These are phyloP conservation scores for Candida coquimbonensis DNA, from an alignment of 805 yeast genomes.

Conservation along the genomic window DNA sequence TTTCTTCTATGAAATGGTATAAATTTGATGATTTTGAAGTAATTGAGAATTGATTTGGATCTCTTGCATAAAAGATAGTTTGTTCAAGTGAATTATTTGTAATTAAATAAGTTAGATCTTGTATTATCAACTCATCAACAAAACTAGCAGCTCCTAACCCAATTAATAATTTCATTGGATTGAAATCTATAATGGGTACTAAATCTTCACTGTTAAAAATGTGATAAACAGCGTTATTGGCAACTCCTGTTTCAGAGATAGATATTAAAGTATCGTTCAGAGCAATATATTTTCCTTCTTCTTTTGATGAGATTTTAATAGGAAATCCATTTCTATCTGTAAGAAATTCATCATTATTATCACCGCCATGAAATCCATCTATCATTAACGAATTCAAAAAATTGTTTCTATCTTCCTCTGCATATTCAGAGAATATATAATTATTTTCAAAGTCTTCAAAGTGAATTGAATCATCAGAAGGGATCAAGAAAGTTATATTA, in stretches of 20 bases:
- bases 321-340: slow-evolving; percentile 23
- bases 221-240: slow-evolving; percentile 45
- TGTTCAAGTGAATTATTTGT: slow-evolving; percentile 44
- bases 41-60: slow-evolving; percentile 22
- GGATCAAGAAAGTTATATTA: slow-evolving; percentile 39
- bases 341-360: slow-evolving; percentile 8
- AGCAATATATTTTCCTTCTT: slow-evolving; percentile 28
- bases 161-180: slow-evolving; percentile 49
- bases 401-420: slow-evolving; percentile 22
- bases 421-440: slow-evolving; percentile 32
- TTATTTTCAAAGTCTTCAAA: slow-evolving; percentile 37
- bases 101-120: slow-evolving; percentile 48
- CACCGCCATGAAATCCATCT: slow-evolving; percentile 41
- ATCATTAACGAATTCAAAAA: slow-evolving; percentile 30
- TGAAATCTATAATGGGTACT: slow-evolving; percentile 29
- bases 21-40: slow-evolving; percentile 34
- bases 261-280: slow-evolving; percentile 31
- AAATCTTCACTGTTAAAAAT: slow-evolving; percentile 31
- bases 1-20: slow-evolving; percentile 58
- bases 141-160: slow-evolving; percentile 55
- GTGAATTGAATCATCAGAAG: slow-evolving; percentile 33
- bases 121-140: slow-evolving; percentile 62
- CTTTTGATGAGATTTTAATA: slow-evolving; percentile 16
- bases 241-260: slow-evolving; percentile 28
- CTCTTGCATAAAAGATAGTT: slow-evolving; percentile 53